phyloP scores from a whole-genome alignment of 2,329 filamentous ascomycete genomes.

The Alternaria ethzedia region DNA sequence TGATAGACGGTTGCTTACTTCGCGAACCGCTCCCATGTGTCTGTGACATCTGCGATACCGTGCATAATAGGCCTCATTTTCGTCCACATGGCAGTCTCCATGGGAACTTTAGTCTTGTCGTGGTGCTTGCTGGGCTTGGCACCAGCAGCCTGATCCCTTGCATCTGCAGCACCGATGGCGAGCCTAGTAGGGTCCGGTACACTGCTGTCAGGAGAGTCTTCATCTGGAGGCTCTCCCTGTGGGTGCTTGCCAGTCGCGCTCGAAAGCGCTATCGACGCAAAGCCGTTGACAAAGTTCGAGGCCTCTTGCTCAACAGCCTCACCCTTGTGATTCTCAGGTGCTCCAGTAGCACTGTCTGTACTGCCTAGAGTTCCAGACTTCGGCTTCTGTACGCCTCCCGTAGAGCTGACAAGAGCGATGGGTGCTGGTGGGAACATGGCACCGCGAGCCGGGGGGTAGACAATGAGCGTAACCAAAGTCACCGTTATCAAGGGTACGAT shows the following conservation, averaged over 20 bases:
- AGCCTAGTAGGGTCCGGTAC: slow-evolving; percentile 68
- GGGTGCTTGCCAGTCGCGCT: slow-evolving; percentile 80
- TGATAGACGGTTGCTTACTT: slow-evolving; percentile 53
- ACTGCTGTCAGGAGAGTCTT: slow-evolving; percentile 54
- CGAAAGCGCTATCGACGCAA: slow-evolving; percentile 74
- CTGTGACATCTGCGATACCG: slow-evolving; percentile 63
- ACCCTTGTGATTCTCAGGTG: slow-evolving; percentile 81
- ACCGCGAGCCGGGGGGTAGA: slow-evolving; percentile 66
- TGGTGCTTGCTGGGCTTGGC: slow-evolving; percentile 58
- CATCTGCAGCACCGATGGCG: slow-evolving; percentile 61
- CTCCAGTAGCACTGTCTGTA: slow-evolving; percentile 78
- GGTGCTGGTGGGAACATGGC: slow-evolving; percentile 79
- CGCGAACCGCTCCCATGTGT: slow-evolving; percentile 68
- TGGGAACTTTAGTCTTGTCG: slow-evolving; percentile 80
- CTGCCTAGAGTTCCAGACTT: slow-evolving; percentile 77
- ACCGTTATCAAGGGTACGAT: slow-evolving; percentile 66
- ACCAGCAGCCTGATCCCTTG: slow-evolving; percentile 61
- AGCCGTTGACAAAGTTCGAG: slow-evolving; percentile 76
- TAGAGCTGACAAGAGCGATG: slow-evolving; percentile 71
- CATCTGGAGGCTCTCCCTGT: slow-evolving; percentile 63
- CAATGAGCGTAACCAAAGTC: slow-evolving; percentile 69
- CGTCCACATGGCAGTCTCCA: slow-evolving; percentile 78
- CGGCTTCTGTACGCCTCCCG: slow-evolving; percentile 78
- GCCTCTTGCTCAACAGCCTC: slow-evolving; percentile 86
- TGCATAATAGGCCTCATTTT: slow-evolving; percentile 78